Conservation (phyloP, 352 stramenopile genomes). For the Aphanomyces invadans region DNA sequence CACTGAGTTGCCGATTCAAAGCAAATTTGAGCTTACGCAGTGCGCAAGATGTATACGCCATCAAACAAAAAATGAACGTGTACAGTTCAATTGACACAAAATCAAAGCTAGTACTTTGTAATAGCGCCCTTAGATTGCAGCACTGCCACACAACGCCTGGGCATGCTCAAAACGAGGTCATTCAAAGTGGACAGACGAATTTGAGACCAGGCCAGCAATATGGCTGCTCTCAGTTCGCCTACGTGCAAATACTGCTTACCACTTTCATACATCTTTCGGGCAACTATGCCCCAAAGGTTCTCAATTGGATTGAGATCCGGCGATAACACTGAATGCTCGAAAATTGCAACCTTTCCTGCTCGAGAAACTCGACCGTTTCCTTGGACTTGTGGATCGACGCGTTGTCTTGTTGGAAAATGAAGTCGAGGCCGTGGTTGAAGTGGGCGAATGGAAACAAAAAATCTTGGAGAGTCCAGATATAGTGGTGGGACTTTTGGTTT, state of each 20-base stretch:
- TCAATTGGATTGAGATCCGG: neutral
- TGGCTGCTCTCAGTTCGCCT: too few relatives aligned
- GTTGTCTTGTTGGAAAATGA: neutral
- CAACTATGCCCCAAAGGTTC: neutral
- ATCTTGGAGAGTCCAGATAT: neutral
- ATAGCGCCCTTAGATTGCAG: too few relatives aligned
- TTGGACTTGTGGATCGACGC: neutral
- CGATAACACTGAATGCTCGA: neutral
- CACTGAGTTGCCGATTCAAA: too few relatives aligned
- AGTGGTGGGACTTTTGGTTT: neutral
- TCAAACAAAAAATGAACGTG: too few relatives aligned
- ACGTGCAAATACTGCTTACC: neutral
- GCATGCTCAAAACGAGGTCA: too few relatives aligned
- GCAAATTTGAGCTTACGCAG: too few relatives aligned
- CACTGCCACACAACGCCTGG: too few relatives aligned
- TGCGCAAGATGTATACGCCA: too few relatives aligned
- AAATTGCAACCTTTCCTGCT: neutral
- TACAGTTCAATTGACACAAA: too few relatives aligned
- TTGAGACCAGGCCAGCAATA: too few relatives aligned
- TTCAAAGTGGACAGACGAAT: too few relatives aligned
- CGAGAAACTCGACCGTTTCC: neutral
- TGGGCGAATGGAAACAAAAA: neutral
- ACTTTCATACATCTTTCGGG: neutral
- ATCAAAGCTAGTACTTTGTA: too few relatives aligned
- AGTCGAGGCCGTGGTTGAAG: neutral